Percentiles rank a stretch among this genome's conserved stretches.
These are phyloP conservation scores for Termitomyces sp. DNA, from an alignment of 768 basidiomycete genomes.

Conservation along the genomic window DNA sequence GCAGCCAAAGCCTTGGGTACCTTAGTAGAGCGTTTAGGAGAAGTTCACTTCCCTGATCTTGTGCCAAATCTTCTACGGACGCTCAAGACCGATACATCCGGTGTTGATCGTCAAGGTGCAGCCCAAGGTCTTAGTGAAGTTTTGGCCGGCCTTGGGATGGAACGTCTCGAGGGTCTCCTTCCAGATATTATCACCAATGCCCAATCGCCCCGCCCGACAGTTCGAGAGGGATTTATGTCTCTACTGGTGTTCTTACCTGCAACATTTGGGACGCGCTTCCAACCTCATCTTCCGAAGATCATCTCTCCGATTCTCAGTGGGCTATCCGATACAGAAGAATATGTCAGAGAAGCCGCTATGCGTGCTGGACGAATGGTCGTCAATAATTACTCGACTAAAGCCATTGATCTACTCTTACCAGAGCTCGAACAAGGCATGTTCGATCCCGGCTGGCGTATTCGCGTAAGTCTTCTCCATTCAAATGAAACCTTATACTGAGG, in stretches of 20 bases:
- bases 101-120: constrained; percentile 96
- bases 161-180: constrained; percentile 86
- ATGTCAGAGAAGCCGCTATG: constrained; percentile 96
- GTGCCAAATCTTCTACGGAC: constrained; percentile 85
- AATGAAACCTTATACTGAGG: background rate
- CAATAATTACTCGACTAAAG: constrained; percentile 85
- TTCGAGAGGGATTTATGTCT: constrained; percentile 98
- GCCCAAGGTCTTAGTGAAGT: constrained; percentile 97
- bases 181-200: constrained; percentile 93
- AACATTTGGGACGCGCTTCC: constrained; percentile 94
- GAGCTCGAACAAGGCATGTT: constrained; percentile 95
- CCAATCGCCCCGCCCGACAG: constrained; percentile 81
- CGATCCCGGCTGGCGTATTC: constrained; percentile 90
- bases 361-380: constrained; percentile 98
- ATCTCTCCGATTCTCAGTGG: constrained; percentile 89
- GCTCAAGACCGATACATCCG: constrained; percentile 88
- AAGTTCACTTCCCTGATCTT: constrained; percentile 91
- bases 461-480: constrained; percentile 42
- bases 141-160: constrained; percentile 94
- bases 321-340: constrained; percentile 89
- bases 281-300: constrained; percentile 92
- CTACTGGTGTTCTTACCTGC: constrained; percentile 92
- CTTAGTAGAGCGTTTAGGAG: constrained; percentile 94
- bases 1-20: constrained; percentile 96
- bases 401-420: constrained; percentile 89